These are phyloP conservation scores for Phytophthora pluvialis DNA, from an alignment of 352 stramenopile species.

Conservation along the genomic window DNA sequence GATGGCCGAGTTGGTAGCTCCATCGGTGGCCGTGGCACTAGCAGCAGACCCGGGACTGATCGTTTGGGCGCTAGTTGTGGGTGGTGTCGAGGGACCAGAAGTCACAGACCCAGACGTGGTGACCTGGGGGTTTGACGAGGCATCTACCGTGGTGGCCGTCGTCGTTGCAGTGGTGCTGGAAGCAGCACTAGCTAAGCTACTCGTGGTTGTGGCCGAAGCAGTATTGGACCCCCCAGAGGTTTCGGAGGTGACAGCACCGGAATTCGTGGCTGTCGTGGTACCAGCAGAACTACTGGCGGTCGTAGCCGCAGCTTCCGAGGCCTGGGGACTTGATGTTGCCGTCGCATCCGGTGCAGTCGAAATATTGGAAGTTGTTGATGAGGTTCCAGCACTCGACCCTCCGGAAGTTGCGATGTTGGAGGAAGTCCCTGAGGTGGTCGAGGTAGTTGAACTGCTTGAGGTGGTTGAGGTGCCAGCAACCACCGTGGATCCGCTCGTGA, in stretches of 20 bases:
- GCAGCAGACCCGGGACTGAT: background rate
- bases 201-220: background rate
- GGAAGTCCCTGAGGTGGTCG: background rate
- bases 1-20: background rate
- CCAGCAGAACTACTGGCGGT: background rate
- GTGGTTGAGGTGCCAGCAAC: constrained; percentile 12
- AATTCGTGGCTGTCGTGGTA: background rate
- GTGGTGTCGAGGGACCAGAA: background rate
- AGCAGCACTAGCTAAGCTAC: background rate
- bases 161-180: background rate
- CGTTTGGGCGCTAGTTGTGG: background rate
- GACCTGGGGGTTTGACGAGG: background rate
- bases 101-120: background rate
- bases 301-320: background rate
- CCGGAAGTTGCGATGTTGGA: background rate
- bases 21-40: background rate
- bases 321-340: constrained; percentile 5
- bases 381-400: constrained; percentile 3
- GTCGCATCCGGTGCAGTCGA: background rate
- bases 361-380: constrained; percentile 3
- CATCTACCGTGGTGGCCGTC: too few relatives aligned
- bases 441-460: background rate
- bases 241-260: background rate
- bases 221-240: constrained; percentile 1
- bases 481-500: constrained; percentile 21